Conservation (phyloP, 352 stramenopile genomes). For the Pythium biforme region DNA sequence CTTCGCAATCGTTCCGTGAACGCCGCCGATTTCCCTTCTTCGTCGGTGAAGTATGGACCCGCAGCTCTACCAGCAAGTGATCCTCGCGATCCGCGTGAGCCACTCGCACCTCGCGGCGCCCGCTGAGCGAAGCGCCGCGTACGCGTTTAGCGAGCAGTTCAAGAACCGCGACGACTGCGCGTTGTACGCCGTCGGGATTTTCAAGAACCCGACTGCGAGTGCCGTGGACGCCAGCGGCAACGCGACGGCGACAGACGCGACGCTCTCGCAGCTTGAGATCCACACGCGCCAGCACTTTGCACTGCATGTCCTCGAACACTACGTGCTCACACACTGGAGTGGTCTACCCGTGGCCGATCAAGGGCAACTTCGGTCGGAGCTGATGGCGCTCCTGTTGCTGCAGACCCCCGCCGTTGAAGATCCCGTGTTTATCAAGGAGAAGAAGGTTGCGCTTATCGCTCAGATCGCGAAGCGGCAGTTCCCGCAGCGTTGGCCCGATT, state of each 20-base stretch:
- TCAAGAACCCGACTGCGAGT: conserved; percentile 43
- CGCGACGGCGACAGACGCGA: conserved; percentile 1
- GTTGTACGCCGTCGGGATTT: conserved; percentile 72
- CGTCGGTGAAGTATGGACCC: conserved; percentile 39
- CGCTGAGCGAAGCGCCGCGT: conserved; percentile 50
- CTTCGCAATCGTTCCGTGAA: background rate
- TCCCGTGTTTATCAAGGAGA: conserved; percentile 71
- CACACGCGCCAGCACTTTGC: conserved; percentile 74
- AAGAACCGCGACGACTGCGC: conserved; percentile 68
- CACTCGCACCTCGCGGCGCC: conserved; percentile 55
- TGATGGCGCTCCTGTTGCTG: conserved; percentile 57
- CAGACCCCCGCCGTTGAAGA: conserved; percentile 32
- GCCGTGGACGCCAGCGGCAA: conserved; percentile 21
- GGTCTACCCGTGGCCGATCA: conserved; percentile 43
- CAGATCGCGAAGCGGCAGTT: conserved; percentile 81
- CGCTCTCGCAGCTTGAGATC: conserved; percentile 32
- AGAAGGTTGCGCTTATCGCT: conserved; percentile 70
- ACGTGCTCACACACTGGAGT: conserved; percentile 61
- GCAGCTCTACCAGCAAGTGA: conserved; percentile 68
- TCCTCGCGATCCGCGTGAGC: conserved; percentile 70
- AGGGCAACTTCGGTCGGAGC: conserved; percentile 42
- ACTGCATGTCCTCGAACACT: conserved; percentile 73
- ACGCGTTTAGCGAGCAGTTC: conserved; percentile 76
- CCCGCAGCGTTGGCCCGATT: conserved; percentile 74
- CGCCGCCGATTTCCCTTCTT: background rate